Conservation (phyloP, 2,329 filamentous ascomycete genomes). For the Didymella sp. region DNA sequence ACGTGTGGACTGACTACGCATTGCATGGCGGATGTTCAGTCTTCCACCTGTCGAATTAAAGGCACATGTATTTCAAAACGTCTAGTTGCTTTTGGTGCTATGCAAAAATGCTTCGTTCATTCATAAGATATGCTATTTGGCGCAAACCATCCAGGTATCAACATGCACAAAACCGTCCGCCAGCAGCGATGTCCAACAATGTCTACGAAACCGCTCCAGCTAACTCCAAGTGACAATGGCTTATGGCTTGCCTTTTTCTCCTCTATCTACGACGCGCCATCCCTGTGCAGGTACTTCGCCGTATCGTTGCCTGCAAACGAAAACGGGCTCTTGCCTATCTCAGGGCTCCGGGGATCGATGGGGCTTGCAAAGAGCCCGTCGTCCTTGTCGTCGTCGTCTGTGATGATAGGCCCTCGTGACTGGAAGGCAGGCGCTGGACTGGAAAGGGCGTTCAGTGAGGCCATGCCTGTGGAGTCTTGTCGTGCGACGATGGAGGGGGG, state of each 20-base stretch:
- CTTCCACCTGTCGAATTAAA: background rate
- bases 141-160: constrained; percentile 7
- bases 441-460: constrained; percentile 55
- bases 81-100: background rate
- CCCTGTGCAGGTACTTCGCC: constrained; percentile 41
- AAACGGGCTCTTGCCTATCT: constrained; percentile 86
- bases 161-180: constrained; percentile 10
- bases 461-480: constrained; percentile 52
- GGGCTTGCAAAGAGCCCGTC: constrained; percentile 89
- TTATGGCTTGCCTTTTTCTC: too few relatives aligned
- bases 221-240: background rate
- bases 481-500: constrained; percentile 51
- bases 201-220: constrained; percentile 10
- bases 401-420: constrained; percentile 37
- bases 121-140: constrained; percentile 14
- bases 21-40: background rate
- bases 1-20: constrained; percentile 2
- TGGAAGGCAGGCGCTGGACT: constrained; percentile 39
- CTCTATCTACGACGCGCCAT: constrained; percentile 33
- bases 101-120: constrained; percentile 7
- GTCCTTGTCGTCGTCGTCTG: constrained; percentile 63
- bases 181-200: constrained; percentile 8
- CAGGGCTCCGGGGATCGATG: constrained; percentile 83
- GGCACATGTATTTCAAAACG: background rate
- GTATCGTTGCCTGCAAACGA: constrained; percentile 57